phyloP scores from a whole-genome alignment of 2,329 filamentous ascomycete genomes.

The Xylaria sp. region DNA sequence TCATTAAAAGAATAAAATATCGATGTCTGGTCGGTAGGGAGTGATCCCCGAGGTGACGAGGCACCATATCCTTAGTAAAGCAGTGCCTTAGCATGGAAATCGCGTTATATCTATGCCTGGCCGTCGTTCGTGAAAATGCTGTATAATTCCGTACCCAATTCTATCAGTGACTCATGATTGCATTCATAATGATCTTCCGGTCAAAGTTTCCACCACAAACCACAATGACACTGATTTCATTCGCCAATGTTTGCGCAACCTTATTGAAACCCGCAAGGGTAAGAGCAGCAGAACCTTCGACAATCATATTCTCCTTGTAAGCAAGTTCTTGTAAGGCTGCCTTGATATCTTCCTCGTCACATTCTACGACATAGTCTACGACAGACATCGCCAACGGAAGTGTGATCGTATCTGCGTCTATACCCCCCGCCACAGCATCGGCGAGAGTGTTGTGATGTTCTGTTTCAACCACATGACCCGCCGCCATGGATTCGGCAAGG shows the following conservation, averaged over 20 bases:
- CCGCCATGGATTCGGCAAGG: slow-evolving; percentile 17
- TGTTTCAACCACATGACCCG: slow-evolving; percentile 10
- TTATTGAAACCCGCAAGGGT: slow-evolving; percentile 8
- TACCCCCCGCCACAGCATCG: slow-evolving; percentile 13
- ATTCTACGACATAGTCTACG: slow-evolving; percentile 18
- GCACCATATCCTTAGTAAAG: too few relatives aligned
- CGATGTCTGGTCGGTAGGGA: too few relatives aligned
- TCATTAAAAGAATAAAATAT: too few relatives aligned
- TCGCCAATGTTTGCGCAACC: slow-evolving; percentile 3
- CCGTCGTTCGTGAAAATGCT: too few relatives aligned
- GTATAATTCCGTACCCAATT: too few relatives aligned
- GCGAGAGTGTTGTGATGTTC: slow-evolving; percentile 10
- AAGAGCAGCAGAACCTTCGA: slow-evolving; percentile 19
- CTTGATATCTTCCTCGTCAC: slow-evolving; percentile 11
- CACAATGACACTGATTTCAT: slow-evolving; percentile 9
- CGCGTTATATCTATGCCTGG: too few relatives aligned
- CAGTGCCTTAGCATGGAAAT: too few relatives aligned
- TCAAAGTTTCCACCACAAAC: slow-evolving; percentile 14
- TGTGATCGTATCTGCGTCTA: slow-evolving; percentile 19
- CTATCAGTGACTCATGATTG: background rate
- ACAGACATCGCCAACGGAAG: slow-evolving; percentile 17
- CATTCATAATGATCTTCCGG: slow-evolving; percentile 5
- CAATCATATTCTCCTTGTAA: slow-evolving; percentile 19
- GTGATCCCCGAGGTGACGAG: too few relatives aligned
- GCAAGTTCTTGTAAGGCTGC: slow-evolving; percentile 4